Evolutionary conservation across 352 stramenopile species (phyloP).

Genomic region (Globisporangium emineosum): DNA sequence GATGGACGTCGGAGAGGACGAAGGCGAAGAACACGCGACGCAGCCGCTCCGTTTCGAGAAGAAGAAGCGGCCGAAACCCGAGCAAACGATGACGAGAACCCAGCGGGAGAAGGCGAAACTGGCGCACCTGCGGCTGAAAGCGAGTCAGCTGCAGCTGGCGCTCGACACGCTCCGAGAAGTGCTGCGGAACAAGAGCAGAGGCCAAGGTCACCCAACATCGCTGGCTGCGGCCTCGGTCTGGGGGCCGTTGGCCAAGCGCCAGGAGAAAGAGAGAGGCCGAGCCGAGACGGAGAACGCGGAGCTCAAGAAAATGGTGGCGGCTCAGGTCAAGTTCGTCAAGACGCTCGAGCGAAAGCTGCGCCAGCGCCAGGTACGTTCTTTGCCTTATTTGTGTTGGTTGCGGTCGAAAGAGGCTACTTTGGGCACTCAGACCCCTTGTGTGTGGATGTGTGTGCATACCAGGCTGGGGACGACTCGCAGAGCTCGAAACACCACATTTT

Average conservation of each 20-base stretch:
- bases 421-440: no score
- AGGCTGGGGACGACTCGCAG: conserved; percentile 32
- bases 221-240: not conserved
- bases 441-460: no score
- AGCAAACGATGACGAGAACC: not conserved
- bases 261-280: conserved; percentile 2
- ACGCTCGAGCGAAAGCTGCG: conserved; percentile 7
- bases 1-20: not conserved
- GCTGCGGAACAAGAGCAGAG: not conserved
- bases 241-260: not conserved
- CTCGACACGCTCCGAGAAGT: not conserved
- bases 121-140: not conserved
- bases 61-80: not conserved
- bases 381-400: no score
- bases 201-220: not conserved
- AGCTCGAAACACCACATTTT: conserved; percentile 9
- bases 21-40: not conserved
- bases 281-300: conserved; percentile 9
- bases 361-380: not conserved
- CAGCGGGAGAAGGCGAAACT: not conserved
- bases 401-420: no score
- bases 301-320: conserved; percentile 5
- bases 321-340: not conserved
- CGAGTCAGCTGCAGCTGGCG: not conserved
- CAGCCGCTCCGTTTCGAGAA: not conserved